These are phyloP conservation scores for Madurella mycetomatis DNA, from an alignment of 2,329 filamentous ascomycete species.

Conservation along the genomic window DNA sequence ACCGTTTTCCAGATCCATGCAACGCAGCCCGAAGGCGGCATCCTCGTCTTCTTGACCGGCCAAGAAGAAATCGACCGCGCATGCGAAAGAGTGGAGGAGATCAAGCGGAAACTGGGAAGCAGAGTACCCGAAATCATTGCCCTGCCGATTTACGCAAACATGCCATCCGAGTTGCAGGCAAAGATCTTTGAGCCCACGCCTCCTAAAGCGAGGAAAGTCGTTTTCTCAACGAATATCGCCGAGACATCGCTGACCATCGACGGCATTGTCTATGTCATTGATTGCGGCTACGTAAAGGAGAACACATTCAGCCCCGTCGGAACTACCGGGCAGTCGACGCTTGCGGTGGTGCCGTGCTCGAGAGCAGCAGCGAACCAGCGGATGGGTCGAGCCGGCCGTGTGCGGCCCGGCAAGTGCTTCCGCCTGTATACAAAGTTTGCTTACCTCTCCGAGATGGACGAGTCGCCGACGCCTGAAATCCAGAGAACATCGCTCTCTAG, in stretches of 20 bases:
- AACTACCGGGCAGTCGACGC: constrained; percentile 78
- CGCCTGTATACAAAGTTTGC: constrained; percentile 89
- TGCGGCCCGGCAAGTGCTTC: constrained; percentile 89
- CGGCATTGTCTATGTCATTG: constrained; percentile 93
- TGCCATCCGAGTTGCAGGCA: constrained; percentile 83
- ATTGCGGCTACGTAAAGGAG: constrained; percentile 92
- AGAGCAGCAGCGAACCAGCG: constrained; percentile 90
- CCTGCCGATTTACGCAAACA: constrained; percentile 88
- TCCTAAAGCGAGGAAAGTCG: constrained; percentile 78
- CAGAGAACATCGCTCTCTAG: constrained; percentile 82
- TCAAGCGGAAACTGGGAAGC: constrained; percentile 77
- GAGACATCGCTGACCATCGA: constrained; percentile 95
- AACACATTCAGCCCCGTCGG: constrained; percentile 81
- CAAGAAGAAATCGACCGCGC: constrained; percentile 94
- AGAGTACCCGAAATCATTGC: constrained; percentile 84
- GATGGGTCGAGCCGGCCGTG: constrained; percentile 86
- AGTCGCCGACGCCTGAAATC: constrained; percentile 88
- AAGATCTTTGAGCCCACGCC: constrained; percentile 96
- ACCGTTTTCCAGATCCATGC: constrained; percentile 95
- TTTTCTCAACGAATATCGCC: constrained; percentile 93
- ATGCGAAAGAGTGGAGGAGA: constrained; percentile 78
- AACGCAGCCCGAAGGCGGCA: constrained; percentile 78
- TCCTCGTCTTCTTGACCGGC: constrained; percentile 90
- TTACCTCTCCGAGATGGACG: constrained; percentile 91
- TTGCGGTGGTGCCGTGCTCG: constrained; percentile 88